phyloP scores from a whole-genome alignment of 1,139 yeast species.

The Blastobotrys capitulatus region DNA sequence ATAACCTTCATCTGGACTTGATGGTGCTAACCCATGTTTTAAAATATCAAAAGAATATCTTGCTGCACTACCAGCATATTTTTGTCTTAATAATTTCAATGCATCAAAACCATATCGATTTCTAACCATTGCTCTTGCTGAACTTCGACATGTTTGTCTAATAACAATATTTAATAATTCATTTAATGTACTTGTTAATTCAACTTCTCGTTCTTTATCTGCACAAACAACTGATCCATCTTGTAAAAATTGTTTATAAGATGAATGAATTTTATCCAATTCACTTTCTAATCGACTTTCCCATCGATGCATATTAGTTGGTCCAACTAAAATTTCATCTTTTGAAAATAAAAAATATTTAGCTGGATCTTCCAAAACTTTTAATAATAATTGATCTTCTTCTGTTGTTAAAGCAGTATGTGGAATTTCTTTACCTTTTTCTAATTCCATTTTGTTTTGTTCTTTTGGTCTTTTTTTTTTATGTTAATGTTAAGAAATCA shows the following conservation, averaged over 20 bases:
- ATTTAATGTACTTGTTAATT: slow-evolving; percentile 4
- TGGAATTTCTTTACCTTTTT: background rate
- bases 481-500: background rate
- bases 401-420: slow-evolving; percentile 5
- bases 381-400: slow-evolving; percentile 8
- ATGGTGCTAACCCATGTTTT: slow-evolving; percentile 8
- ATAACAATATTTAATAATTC: slow-evolving; percentile 9
- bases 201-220: slow-evolving; percentile 8
- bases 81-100: slow-evolving; percentile 5
- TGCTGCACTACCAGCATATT: slow-evolving; percentile 9
- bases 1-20: slow-evolving; percentile 11
- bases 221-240: slow-evolving; percentile 12
- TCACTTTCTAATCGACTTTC: slow-evolving; percentile 10
- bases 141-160: slow-evolving; percentile 7
- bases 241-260: slow-evolving; percentile 5
- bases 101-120: slow-evolving; percentile 11
- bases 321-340: slow-evolving; percentile 11
- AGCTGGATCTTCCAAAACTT: slow-evolving; percentile 9
- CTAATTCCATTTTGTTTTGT: background rate
- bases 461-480: background rate
- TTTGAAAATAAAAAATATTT: slow-evolving; percentile 8
- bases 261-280: slow-evolving; percentile 9
- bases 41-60: slow-evolving; percentile 10
- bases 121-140: slow-evolving; percentile 13
- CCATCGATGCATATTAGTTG: slow-evolving; percentile 13